Percentiles rank a stretch among this genome's conserved stretches.
Evolutionary conservation across 106 monocot genomes (phyloP).

Genomic region (Acorus calamus): DNA sequence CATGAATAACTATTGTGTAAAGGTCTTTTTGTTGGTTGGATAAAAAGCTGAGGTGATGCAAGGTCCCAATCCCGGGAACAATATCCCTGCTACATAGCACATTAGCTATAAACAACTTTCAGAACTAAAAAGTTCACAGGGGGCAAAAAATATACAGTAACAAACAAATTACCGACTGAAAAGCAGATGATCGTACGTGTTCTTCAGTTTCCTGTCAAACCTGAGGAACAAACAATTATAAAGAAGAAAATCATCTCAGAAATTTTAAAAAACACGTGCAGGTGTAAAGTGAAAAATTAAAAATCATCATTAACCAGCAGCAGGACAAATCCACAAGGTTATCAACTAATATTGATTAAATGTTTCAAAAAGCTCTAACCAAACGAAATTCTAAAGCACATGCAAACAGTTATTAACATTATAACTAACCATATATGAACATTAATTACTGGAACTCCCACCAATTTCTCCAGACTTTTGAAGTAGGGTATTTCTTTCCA

Average conservation of each 20-base stretch:
- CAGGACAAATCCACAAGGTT: too few species aligned
- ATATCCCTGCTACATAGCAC: too few species aligned
- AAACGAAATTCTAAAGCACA: not conserved
- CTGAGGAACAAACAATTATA: slow-evolving; percentile 27
- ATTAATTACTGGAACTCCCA: slow-evolving; percentile 97
- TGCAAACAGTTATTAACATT: not conserved
- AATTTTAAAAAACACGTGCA: not conserved
- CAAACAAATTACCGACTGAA: slow-evolving; percentile 64
- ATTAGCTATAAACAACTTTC: too few species aligned
- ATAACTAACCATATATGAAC: slow-evolving; percentile 85
- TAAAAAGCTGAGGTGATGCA: too few species aligned
- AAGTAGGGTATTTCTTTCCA: slow-evolving; percentile 92
- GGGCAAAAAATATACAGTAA: too few species aligned
- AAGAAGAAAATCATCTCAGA: not conserved
- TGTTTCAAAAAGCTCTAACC: not conserved
- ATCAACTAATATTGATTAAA: too few species aligned
- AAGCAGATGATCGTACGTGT: slow-evolving; percentile 94
- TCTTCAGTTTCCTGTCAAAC: slow-evolving; percentile 98
- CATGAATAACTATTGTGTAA: too few species aligned
- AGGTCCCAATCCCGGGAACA: too few species aligned
- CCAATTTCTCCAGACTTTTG: slow-evolving; percentile 76
- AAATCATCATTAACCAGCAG: too few species aligned
- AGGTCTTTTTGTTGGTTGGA: too few species aligned
- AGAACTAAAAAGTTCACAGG: too few species aligned
- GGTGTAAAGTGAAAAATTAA: too few species aligned